Evolutionary conservation across 2,329 filamentous ascomycete species (phyloP).

Genomic region (Clarireedia sp.): DNA sequence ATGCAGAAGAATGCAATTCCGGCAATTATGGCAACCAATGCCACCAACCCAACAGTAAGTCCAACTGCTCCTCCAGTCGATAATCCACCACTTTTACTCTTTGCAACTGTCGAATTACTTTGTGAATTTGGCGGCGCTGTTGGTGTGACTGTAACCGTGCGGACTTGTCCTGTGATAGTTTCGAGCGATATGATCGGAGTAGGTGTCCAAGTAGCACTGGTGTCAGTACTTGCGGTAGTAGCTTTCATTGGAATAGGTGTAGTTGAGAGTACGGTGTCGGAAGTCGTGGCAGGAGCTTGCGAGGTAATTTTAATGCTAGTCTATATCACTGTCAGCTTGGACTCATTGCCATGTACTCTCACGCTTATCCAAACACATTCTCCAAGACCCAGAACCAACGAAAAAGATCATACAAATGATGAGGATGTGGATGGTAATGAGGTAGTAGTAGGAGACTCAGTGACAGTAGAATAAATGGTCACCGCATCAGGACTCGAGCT

Average conservation of each 20-base stretch:
- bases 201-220: conserved; percentile 28
- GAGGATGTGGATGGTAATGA: not conserved
- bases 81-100: conserved; percentile 28
- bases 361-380: not conserved
- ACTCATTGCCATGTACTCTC: too few relatives aligned
- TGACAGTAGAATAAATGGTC: conserved; percentile 6
- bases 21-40: conserved; percentile 34
- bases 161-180: conserved; percentile 49
- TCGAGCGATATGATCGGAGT: conserved; percentile 35
- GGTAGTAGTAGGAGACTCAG: not conserved
- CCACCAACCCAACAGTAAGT: conserved; percentile 44
- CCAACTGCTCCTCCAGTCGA: conserved; percentile 43
- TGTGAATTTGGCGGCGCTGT: conserved; percentile 28
- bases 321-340: not conserved
- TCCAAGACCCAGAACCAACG: not conserved
- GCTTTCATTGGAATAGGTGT: conserved; percentile 3
- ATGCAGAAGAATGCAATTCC: conserved; percentile 36
- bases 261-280: not conserved
- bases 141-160: conserved; percentile 47
- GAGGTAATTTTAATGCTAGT: conserved; percentile 1
- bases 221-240: conserved; percentile 12
- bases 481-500: conserved; percentile 12
- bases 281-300: conserved; percentile 4
- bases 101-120: conserved; percentile 11
- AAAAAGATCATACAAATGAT: conserved; percentile 32